Conservation (phyloP, 306 rosid species). For the Prunus fruticosa region DNA sequence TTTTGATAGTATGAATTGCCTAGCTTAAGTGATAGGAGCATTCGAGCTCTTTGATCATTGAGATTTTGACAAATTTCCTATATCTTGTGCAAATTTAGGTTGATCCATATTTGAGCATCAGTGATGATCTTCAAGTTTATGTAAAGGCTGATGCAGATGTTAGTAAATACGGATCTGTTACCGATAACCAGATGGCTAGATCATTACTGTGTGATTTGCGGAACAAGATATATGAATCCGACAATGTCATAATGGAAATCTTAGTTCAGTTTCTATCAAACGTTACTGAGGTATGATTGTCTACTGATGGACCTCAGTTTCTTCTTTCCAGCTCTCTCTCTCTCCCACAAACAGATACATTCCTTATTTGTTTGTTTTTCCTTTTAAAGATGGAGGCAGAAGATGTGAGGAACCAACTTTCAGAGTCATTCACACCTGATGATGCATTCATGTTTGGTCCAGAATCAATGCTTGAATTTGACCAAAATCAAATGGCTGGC, state of each 20-base stretch:
- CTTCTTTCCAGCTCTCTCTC: not conserved
- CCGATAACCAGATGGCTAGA: slow-evolving; percentile 65
- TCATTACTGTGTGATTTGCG: slow-evolving; percentile 55
- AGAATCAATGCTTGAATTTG: slow-evolving; percentile 55
- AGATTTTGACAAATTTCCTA: not conserved
- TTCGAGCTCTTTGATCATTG: not conserved
- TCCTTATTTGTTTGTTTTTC: slow-evolving; percentile 30
- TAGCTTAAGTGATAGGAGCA: not conserved
- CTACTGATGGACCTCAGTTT: slow-evolving; percentile 4
- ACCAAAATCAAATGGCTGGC: slow-evolving; percentile 30
- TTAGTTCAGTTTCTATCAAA: slow-evolving; percentile 56
- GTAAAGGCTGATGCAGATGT: slow-evolving; percentile 54
- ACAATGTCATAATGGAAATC: slow-evolving; percentile 45
- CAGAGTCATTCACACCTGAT: slow-evolving; percentile 72
- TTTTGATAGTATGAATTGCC: slow-evolving; percentile 10
- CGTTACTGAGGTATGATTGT: slow-evolving; percentile 54
- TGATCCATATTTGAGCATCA: slow-evolving; percentile 78
- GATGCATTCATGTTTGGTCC: slow-evolving; percentile 88
- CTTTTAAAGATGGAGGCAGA: slow-evolving; percentile 63
- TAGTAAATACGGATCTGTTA: slow-evolving; percentile 60
- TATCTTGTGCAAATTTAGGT: slow-evolving; percentile 42
- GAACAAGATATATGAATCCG: slow-evolving; percentile 51
- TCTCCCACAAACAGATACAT: not conserved
- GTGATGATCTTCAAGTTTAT: slow-evolving; percentile 76
- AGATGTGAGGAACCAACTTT: slow-evolving; percentile 55